Percentiles rank a stretch among this genome's conserved stretches.
Conservation (phyloP, 208 protist genomes). For the Leishmania mexicana region DNA sequence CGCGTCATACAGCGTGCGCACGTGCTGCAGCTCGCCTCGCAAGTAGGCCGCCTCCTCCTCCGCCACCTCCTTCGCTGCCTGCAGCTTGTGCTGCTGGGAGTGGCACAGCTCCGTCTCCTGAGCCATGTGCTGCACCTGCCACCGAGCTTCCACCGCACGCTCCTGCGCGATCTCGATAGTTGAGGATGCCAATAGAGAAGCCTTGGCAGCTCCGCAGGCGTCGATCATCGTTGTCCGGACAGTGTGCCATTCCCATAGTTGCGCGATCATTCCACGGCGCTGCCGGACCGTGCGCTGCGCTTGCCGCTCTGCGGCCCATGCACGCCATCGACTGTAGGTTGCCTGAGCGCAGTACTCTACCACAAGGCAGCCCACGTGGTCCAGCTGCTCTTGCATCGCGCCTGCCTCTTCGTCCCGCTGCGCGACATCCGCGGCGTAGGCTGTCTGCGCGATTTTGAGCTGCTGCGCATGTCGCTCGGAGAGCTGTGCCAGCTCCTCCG, state of each 20-base stretch:
- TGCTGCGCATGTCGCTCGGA: conserved; percentile 9
- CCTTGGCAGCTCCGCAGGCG: conserved; percentile 1
- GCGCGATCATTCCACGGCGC: conserved; percentile 4
- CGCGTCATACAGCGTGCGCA: conserved; percentile 11
- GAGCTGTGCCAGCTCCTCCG: conserved; percentile 16
- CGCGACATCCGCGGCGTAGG: background rate
- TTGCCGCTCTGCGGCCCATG: conserved; percentile 27
- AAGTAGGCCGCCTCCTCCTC: conserved; percentile 12
- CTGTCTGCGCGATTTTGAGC: background rate
- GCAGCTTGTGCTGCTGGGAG: conserved; percentile 9
- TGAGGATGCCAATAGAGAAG: background rate
- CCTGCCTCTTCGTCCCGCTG: conserved; percentile 1
- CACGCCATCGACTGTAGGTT: conserved; percentile 38
- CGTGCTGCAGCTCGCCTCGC: conserved; percentile 22
- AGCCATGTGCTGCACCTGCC: background rate
- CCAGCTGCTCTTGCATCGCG: conserved; percentile 6
- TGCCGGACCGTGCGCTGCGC: conserved; percentile 10
- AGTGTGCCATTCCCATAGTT: conserved; percentile 7
- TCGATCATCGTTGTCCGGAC: background rate
- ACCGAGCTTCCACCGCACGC: background rate
- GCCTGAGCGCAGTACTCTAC: conserved; percentile 55
- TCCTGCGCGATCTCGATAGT: background rate
- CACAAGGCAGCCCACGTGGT: conserved; percentile 26
- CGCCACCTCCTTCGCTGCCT: conserved; percentile 2
- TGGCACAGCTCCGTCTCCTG: conserved; percentile 9